Base-by-base conservation (phyloP, 2,329 filamentous ascomycete genomes). In the Trematosphaeria pertusa region DNA sequence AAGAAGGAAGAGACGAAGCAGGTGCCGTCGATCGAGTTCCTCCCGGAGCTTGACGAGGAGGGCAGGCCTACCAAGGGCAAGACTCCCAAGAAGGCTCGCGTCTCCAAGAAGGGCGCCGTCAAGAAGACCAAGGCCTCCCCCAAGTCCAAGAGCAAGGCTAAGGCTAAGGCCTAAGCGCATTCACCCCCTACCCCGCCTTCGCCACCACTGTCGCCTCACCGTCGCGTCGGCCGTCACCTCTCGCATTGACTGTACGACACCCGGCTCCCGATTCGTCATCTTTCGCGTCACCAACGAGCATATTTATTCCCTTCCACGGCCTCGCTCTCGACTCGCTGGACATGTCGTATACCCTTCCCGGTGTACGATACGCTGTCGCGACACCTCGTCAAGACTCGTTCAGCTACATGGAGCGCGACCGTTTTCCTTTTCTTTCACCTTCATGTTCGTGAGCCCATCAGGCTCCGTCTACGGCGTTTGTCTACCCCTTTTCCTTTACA, bases 21-120 rank as follows among this genome's bases (percentile, higher is more conserved):
- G 22, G 62, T 70, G 7, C 64, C 65, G 1, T 51, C 63, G 0
- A 64, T 69, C 14, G 66, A 69, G 45, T 67, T 70, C 39, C 58
- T 70, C 1, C 66, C 65, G 1, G 50, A 61, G 22, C 39, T 70
- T 14, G 50, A 58, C n/a, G 12, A 20, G 3, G 3, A 32, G 1
- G 56, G 57, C 40, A 62, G 48, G 39, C 28, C 20, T 1, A 33
- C 34, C 14, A 59, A 60, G 43, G 18, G 45, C 17, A 45, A 46
- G 21, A 32, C 50, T 1, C 34, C 49, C 7, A 55, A 58, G 46
- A 50, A 50, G 33, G 10, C 34, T 40, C 59, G 49, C 6, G 41
- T 59, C 26, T 66, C 61, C 10, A 24, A 50, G 26, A 64, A 63
- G 30, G 62, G 64, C 14, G 46, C 56, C 5, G 41, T 66, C 36